Conservation (phyloP, 2,329 filamentous ascomycete genomes). For the Simplicillium aogashimaense region DNA sequence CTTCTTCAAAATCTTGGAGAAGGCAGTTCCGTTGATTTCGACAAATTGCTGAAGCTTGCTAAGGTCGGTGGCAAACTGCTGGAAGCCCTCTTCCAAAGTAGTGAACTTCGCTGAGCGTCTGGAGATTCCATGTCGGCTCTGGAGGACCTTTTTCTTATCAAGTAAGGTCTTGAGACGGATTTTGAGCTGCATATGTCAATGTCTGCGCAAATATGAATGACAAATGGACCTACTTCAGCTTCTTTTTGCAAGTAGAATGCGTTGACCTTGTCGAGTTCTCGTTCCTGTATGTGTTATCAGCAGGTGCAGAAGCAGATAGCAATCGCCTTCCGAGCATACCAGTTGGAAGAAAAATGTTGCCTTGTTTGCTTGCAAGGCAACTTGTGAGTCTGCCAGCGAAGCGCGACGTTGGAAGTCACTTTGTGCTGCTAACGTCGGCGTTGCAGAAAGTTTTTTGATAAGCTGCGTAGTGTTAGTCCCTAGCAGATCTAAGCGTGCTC, state of each 20-base stretch:
- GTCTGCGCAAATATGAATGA: background rate
- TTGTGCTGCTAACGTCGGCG: slow-evolving; percentile 71
- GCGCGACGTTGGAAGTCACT: slow-evolving; percentile 45
- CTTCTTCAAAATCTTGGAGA: slow-evolving; percentile 98
- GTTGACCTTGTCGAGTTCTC: slow-evolving; percentile 97
- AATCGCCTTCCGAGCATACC: slow-evolving; percentile 39
- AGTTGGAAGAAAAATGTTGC: slow-evolving; percentile 98
- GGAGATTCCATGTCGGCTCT: slow-evolving; percentile 70
- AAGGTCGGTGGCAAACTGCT: slow-evolving; percentile 91
- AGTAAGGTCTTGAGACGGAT: slow-evolving; percentile 83
- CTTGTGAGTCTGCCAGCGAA: slow-evolving; percentile 63
- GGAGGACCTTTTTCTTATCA: slow-evolving; percentile 89
- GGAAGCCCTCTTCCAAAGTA: slow-evolving; percentile 90
- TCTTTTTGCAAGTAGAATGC: slow-evolving; percentile 97
- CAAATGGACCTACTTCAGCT: slow-evolving; percentile 61
- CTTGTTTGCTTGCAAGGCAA: slow-evolving; percentile 89
- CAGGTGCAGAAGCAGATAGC: slow-evolving; percentile 21
- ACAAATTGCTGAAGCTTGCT: slow-evolving; percentile 99
- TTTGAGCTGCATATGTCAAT: slow-evolving; percentile 56
- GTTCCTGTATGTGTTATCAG: slow-evolving; percentile 51
- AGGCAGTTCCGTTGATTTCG: slow-evolving; percentile 93
- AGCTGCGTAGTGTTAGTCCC: slow-evolving; percentile 50
- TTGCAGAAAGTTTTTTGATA: slow-evolving; percentile 95
- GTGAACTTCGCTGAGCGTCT: slow-evolving; percentile 90
- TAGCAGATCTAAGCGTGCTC: slow-evolving; percentile 12